Percentiles rank a stretch among this genome's conserved stretches.
phyloP scores from a whole-genome alignment of 495 filamentous ascomycete genomes.

The Cairneyella variabilis region DNA sequence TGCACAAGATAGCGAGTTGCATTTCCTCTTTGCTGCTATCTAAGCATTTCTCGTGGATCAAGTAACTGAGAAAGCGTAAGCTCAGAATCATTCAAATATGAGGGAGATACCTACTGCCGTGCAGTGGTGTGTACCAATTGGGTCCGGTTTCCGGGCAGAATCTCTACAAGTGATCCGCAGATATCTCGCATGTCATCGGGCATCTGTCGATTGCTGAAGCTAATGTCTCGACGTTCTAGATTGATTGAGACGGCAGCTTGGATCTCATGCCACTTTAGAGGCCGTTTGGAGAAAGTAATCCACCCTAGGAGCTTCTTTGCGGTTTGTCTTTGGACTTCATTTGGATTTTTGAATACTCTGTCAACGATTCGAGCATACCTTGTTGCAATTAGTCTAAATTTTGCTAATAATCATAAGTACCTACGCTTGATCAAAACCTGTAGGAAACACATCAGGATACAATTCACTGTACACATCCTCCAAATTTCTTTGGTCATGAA shows the following conservation, averaged over 20 bases:
- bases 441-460: conserved; percentile 30
- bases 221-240: conserved; percentile 12
- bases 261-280: conserved; percentile 45
- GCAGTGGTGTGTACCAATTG: conserved; percentile 43
- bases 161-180: conserved; percentile 43
- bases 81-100: background rate
- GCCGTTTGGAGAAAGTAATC: conserved; percentile 39
- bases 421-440: conserved; percentile 36
- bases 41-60: conserved; percentile 22
- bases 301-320: conserved; percentile 38
- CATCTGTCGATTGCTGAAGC: conserved; percentile 28
- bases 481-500: conserved; percentile 31
- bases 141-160: conserved; percentile 30
- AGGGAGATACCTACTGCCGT: conserved; percentile 33
- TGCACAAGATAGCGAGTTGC: conserved; percentile 29
- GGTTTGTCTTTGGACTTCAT: conserved; percentile 21
- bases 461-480: conserved; percentile 31
- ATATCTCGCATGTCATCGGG: conserved; percentile 33
- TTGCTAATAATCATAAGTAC: conserved; percentile 3
- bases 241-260: conserved; percentile 38
- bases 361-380: conserved; percentile 40
- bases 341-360: conserved; percentile 27
- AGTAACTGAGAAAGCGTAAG: conserved; percentile 1
- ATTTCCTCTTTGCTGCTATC: conserved; percentile 23
- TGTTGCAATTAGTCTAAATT: background rate